phyloP scores from a whole-genome alignment of 495 filamentous ascomycete species.

The Aspergillus campestris region DNA sequence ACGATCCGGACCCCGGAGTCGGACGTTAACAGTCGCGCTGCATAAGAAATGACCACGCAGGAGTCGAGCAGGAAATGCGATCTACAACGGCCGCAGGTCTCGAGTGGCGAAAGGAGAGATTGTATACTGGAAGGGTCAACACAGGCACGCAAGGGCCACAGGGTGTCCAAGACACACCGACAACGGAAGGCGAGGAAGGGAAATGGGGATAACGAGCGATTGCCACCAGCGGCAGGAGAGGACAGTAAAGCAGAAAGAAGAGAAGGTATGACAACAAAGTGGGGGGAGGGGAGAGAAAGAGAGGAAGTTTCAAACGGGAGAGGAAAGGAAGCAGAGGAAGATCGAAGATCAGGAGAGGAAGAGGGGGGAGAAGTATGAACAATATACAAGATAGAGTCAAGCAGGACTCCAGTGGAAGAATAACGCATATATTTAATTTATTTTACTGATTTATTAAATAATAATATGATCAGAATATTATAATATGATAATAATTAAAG shows the following conservation, averaged over 20 bases:
- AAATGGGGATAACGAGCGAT: slow-evolving; percentile 17
- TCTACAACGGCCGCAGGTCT: slow-evolving; percentile 6
- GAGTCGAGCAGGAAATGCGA: slow-evolving; percentile 3
- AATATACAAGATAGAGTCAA: slow-evolving; percentile 2
- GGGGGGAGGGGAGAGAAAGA: slow-evolving; percentile 1
- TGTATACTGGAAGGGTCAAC: not conserved
- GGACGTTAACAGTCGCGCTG: not conserved
- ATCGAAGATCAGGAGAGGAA: not conserved
- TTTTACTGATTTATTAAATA: no score
- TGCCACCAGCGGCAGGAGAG: slow-evolving; percentile 31
- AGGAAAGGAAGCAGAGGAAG: not conserved
- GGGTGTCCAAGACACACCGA: slow-evolving; percentile 10
- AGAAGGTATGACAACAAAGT: slow-evolving; percentile 5
- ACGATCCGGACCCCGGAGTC: slow-evolving; percentile 2
- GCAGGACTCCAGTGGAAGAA: no score
- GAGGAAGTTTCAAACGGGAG: slow-evolving; percentile 4
- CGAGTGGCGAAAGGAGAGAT: slow-evolving; percentile 8
- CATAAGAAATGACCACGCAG: not conserved
- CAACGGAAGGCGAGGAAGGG: not conserved
- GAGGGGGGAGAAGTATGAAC: not conserved
- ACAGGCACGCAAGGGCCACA: slow-evolving; percentile 27
- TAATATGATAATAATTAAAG: no score
- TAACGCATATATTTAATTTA: no score
- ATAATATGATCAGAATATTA: no score
- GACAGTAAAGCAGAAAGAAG: no score